Base-by-base conservation (phyloP, 2,329 filamentous ascomycete genomes). In the Aureobasidium mangrovei region DNA sequence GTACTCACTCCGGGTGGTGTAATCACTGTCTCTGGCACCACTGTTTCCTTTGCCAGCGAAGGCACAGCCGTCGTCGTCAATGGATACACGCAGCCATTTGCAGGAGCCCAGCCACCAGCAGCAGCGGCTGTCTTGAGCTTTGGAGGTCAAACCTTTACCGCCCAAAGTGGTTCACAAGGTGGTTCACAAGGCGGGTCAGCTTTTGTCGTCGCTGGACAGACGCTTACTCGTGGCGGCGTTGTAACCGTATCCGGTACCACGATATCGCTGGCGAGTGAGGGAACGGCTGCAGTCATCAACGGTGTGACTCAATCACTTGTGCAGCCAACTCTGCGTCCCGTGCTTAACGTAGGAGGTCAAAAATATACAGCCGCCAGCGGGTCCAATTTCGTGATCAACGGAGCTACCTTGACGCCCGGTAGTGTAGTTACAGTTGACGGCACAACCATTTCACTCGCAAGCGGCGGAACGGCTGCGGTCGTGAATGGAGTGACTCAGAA, bases 401-500 rank as follows among this genome's bases (percentile, higher is more conserved):
- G 60, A 0, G 55, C 58, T 24, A 60, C 56, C 4, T 54, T 66
- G n/a, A 54, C 54, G 5, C 60, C 64, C 32, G 63, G 63, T 2
- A 57, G 57, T 2, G 51, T 47, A 7, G 54, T 65, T 7, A 62
- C 60, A 2, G 40, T 63, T 4, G 51, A 53, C 26, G 60, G 59
- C n/a, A 61, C 59, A 2, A 65, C 60, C 3, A 62, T 66, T 38
- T 54, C 52, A 18, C 35, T 54, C 4, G 27, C 18, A 7, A 28
- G 5, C 7, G 33, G 35, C 31, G 52, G 41, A 9, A 39, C 42
- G 46, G 42, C 32, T 31, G 58, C 74, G 1, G 67, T 74, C 4
- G 56, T 75, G 33, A 68, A 68, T 33, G 69, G 69, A 7, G 1
- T 52, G 4, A 52, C 54, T 4, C 45, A 56, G 9, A 45, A 53